Conservation (phyloP, 768 basidiomycete genomes). For the Macrolepiota fuliginosa region DNA sequence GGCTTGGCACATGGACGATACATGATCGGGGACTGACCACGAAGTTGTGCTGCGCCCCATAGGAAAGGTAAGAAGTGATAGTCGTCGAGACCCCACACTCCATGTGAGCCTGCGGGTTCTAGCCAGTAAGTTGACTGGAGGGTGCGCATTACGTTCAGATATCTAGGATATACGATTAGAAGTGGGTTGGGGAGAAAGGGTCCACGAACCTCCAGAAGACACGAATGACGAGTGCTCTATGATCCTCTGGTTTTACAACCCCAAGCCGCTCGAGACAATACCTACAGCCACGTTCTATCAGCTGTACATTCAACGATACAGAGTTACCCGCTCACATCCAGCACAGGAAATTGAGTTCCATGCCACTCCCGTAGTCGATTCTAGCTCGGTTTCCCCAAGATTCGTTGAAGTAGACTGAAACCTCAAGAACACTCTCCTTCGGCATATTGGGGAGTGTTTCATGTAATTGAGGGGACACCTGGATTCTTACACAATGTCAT, state of each 20-base stretch:
- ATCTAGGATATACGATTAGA: constrained; percentile 40
- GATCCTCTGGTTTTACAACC: constrained; percentile 61
- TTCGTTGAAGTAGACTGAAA: constrained; percentile 80
- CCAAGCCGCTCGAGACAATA: constrained; percentile 76
- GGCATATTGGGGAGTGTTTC: constrained; percentile 55
- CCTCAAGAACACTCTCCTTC: constrained; percentile 56
- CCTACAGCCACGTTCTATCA: constrained; percentile 36
- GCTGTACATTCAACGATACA: background rate
- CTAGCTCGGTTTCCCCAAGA: constrained; percentile 89
- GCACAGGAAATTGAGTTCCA: constrained; percentile 97
- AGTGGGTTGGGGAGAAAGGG: background rate
- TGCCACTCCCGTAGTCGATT: constrained; percentile 99
- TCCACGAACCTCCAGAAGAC: constrained; percentile 82
- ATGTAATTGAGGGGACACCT: constrained; percentile 63
- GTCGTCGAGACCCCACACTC: constrained; percentile 96
- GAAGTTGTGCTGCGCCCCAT: constrained; percentile 80
- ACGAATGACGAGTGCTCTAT: constrained; percentile 70
- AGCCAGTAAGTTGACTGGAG: constrained; percentile 96
- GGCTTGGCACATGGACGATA: background rate
- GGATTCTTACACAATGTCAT: background rate
- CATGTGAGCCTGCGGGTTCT: constrained; percentile 98
- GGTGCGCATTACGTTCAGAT: constrained; percentile 76
- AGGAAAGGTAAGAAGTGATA: constrained; percentile 95
- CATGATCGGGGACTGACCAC: constrained; percentile 34
- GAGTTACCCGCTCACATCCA: constrained; percentile 71